Conservation (phyloP, 2,329 filamentous ascomycete species). For the Penicillium sp. region DNA sequence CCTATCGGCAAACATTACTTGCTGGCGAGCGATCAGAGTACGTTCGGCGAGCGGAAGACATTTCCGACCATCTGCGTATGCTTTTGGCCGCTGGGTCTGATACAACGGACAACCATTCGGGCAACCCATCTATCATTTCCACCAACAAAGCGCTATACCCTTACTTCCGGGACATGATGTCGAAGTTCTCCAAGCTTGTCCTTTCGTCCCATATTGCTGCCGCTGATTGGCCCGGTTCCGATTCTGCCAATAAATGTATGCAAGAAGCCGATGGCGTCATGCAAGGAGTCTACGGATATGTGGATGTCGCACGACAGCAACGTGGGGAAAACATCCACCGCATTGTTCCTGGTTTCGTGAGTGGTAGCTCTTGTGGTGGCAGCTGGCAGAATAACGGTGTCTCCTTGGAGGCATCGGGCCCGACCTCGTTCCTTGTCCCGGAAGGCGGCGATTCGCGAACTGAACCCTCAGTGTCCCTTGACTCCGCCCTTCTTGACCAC, state of each 20-base stretch:
- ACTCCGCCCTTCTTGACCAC: slow-evolving; percentile 76
- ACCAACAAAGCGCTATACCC: slow-evolving; percentile 97
- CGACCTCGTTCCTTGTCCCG: slow-evolving; percentile 76
- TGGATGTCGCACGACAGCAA: slow-evolving; percentile 92
- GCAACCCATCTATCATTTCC: slow-evolving; percentile 98
- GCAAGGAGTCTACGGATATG: slow-evolving; percentile 91
- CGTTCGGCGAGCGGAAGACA: slow-evolving; percentile 93
- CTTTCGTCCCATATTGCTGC: slow-evolving; percentile 97
- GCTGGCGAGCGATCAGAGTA: slow-evolving; percentile 85
- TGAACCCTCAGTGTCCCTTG: slow-evolving; percentile 75
- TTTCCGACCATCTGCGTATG: slow-evolving; percentile 91
- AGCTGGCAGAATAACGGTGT: slow-evolving; percentile 78
- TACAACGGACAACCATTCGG: slow-evolving; percentile 97
- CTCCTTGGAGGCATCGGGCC: slow-evolving; percentile 66
- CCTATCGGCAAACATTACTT: slow-evolving; percentile 87
- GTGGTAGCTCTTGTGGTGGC: slow-evolving; percentile 80
- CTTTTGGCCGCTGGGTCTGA: slow-evolving; percentile 94
- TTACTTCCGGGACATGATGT: slow-evolving; percentile 99
- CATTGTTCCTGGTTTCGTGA: slow-evolving; percentile 90
- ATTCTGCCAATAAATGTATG: slow-evolving; percentile 92
- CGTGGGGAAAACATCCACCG: slow-evolving; percentile 90
- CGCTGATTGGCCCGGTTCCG: slow-evolving; percentile 90
- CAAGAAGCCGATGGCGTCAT: slow-evolving; percentile 97
- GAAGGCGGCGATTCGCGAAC: slow-evolving; percentile 76
- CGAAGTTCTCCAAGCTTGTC: slow-evolving; percentile 98